Evolutionary conservation across 176 grass and related monocot species (phyloP).

Genomic region (Elymus sibiricus): DNA sequence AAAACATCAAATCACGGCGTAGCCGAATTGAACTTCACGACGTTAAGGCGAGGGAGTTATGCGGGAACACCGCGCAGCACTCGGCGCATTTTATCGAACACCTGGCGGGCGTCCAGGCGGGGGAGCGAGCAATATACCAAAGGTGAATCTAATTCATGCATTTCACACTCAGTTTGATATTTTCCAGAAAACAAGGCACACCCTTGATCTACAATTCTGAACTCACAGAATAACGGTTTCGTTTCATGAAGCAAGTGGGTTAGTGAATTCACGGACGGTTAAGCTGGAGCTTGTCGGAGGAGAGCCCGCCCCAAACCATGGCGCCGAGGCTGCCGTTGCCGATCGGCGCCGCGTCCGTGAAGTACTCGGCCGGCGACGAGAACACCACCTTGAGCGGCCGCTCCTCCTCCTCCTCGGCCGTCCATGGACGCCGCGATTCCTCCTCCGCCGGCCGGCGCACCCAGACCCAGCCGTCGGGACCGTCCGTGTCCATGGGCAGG

Average conservation of each 20-base stretch:
- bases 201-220: not conserved
- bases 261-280: slow-evolving; percentile 48
- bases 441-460: slow-evolving; percentile 17
- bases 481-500: not conserved
- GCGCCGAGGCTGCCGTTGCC: slow-evolving; percentile 72
- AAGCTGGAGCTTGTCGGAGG: slow-evolving; percentile 74
- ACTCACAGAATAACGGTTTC: not conserved
- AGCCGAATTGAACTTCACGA: not conserved
- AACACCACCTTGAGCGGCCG: slow-evolving; percentile 73
- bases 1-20: not conserved
- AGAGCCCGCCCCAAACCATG: slow-evolving; percentile 82
- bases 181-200: not conserved
- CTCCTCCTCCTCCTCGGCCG: not conserved
- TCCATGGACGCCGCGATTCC: not conserved
- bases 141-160: no score
- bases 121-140: not conserved
- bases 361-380: slow-evolving; percentile 48
- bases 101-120: not conserved
- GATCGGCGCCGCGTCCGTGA: slow-evolving; percentile 75
- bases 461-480: slow-evolving; percentile 34
- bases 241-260: not conserved
- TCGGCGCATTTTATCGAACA: slow-evolving; percentile 4
- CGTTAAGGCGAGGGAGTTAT: not conserved
- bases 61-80: not conserved
- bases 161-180: not conserved